Evolutionary conservation across 306 rosid genomes (phyloP).

Genomic region (Pueraria montana): DNA sequence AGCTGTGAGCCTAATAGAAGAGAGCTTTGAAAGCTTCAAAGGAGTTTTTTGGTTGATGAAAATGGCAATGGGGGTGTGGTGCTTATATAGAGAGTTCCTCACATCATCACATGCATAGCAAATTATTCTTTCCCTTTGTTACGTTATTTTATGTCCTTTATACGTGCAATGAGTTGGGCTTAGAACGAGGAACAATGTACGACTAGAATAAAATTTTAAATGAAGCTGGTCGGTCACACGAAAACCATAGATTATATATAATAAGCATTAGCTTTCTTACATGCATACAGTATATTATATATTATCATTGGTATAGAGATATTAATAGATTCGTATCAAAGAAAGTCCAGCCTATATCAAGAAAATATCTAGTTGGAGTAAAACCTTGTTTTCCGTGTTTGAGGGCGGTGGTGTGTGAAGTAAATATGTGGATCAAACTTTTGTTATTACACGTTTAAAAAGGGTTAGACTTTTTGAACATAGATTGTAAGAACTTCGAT

Average conservation of each 20-base stretch:
- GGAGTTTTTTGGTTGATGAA: slow-evolving; percentile 9
- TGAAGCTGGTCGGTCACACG: slow-evolving; percentile 39
- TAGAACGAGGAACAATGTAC: background rate
- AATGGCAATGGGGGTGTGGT: slow-evolving; percentile 12
- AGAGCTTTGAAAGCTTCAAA: background rate
- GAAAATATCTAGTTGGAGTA: slow-evolving; percentile 19
- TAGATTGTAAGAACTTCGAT: slow-evolving; percentile 1
- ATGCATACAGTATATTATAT: background rate
- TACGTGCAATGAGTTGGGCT: slow-evolving; percentile 28
- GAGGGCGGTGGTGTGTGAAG: slow-evolving; percentile 40
- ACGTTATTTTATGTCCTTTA: slow-evolving; percentile 41
- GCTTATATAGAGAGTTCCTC: slow-evolving; percentile 48
- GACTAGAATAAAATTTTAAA: background rate
- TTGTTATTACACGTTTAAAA: slow-evolving; percentile 10
- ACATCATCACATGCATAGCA: slow-evolving; percentile 33
- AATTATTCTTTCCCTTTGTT: background rate
- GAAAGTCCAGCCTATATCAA: background rate
- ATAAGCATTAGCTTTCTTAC: background rate
- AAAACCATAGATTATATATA: background rate
- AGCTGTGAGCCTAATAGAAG: background rate
- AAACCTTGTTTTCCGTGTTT: slow-evolving; percentile 25
- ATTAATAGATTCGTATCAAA: background rate
- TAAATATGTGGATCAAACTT: slow-evolving; percentile 1
- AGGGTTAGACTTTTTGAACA: background rate
- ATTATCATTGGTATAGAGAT: background rate